Percentiles rank a stretch among this genome's conserved stretches.
phyloP scores from a whole-genome alignment of 306 rosid species.

The Cucumis cinereus region DNA sequence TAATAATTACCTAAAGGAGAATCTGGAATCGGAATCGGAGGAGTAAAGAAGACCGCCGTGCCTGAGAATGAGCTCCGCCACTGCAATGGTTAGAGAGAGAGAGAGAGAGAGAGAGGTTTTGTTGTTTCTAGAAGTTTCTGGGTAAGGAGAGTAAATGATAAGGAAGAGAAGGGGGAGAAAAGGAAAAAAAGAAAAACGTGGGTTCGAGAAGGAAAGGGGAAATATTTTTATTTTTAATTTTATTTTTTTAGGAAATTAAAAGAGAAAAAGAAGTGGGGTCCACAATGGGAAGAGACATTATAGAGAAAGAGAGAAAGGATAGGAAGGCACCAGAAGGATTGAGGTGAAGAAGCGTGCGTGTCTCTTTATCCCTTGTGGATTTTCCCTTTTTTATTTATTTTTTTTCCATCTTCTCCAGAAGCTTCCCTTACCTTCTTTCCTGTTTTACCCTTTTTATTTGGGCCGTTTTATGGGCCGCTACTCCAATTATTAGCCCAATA shows the following conservation, averaged over 20 bases:
- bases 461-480: neutral
- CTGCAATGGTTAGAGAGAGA: constrained; percentile 8
- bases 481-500: neutral
- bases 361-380: constrained; percentile 4
- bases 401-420: constrained; percentile 37
- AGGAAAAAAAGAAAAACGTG: constrained; percentile 19
- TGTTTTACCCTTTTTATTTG: neutral
- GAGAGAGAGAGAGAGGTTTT: constrained; percentile 12
- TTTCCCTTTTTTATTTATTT: neutral
- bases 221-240: neutral
- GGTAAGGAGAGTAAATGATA: constrained; percentile 14
- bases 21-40: neutral
- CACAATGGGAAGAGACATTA: neutral
- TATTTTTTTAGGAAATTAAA: no score
- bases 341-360: neutral
- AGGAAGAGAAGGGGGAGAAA: neutral
- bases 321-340: constrained; percentile 39
- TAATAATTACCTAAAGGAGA: neutral
- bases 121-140: constrained; percentile 82
- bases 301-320: neutral
- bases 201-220: constrained; percentile 40
- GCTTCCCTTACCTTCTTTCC: constrained; percentile 20
- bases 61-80: neutral
- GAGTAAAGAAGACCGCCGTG: neutral
- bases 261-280: constrained; percentile 20